Evolutionary conservation across 805 yeast species (phyloP).

Genomic region (Lipomyces mesembrius): DNA sequence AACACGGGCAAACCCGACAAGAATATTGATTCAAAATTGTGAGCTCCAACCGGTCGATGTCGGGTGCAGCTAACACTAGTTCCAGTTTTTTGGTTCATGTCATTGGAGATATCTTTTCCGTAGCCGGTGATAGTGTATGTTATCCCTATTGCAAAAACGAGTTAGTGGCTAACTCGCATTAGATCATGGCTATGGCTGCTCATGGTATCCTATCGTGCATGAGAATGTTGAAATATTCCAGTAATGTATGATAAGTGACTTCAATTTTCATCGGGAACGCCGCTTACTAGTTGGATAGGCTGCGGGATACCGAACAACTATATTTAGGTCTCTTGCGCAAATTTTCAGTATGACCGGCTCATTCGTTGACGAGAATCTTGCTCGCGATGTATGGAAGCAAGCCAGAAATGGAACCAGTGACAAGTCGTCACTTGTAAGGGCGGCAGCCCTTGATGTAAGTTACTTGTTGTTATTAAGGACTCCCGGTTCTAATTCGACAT

Average conservation of each 20-base stretch:
- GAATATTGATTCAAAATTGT: slow-evolving; percentile 42
- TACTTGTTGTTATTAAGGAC: slow-evolving; percentile 8
- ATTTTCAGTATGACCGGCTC: slow-evolving; percentile 41
- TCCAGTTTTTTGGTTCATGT: slow-evolving; percentile 39
- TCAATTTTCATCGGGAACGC: not conserved
- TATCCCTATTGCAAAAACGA: too few species aligned
- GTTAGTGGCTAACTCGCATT: slow-evolving; percentile 9
- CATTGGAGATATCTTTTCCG: slow-evolving; percentile 41
- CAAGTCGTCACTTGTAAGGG: slow-evolving; percentile 42
- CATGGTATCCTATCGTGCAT: slow-evolving; percentile 41
- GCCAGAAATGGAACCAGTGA: slow-evolving; percentile 42
- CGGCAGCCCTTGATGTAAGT: slow-evolving; percentile 44
- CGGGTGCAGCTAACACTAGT: not conserved
- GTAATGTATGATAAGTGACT: slow-evolving; percentile 29
- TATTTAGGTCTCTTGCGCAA: slow-evolving; percentile 37
- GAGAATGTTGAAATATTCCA: slow-evolving; percentile 40
- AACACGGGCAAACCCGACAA: slow-evolving; percentile 42
- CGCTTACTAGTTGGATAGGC: slow-evolving; percentile 23
- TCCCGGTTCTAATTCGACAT: not conserved
- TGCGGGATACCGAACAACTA: slow-evolving; percentile 41
- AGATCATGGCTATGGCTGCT: slow-evolving; percentile 45
- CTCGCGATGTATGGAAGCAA: slow-evolving; percentile 44
- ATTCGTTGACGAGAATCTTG: slow-evolving; percentile 44
- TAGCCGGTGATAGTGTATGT: slow-evolving; percentile 42
- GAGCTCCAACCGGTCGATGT: slow-evolving; percentile 18